phyloP scores from a whole-genome alignment of 495 filamentous ascomycete species.

The Podospora pseudopauciseta region DNA sequence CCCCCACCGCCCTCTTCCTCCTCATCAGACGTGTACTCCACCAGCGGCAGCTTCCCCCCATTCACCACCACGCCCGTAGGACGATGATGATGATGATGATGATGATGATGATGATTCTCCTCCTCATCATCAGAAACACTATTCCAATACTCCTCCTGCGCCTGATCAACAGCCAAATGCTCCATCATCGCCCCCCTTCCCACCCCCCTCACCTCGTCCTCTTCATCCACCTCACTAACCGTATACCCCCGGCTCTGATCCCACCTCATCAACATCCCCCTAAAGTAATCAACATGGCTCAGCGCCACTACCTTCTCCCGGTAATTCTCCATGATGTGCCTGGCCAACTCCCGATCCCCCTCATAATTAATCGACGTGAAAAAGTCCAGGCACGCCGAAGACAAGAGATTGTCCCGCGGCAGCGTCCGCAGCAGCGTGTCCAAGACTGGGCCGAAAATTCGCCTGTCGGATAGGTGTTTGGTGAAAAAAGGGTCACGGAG shows the following conservation, averaged over 20 bases:
- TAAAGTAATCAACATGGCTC: slow-evolving; percentile 84
- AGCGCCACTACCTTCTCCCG: slow-evolving; percentile 76
- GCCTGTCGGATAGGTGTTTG: slow-evolving; percentile 77
- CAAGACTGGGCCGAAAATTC: slow-evolving; percentile 82
- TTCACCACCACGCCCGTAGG: slow-evolving; percentile 2
- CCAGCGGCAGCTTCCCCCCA: slow-evolving; percentile 62
- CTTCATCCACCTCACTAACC: slow-evolving; percentile 54
- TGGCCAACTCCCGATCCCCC: slow-evolving; percentile 74
- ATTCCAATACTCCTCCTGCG: slow-evolving; percentile 94
- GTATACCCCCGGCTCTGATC: slow-evolving; percentile 72
- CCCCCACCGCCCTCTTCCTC: slow-evolving; percentile 54
- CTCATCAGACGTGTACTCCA: slow-evolving; percentile 90
- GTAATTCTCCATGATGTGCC: slow-evolving; percentile 84
- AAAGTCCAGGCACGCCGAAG: slow-evolving; percentile 92
- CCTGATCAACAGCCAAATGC: slow-evolving; percentile 62
- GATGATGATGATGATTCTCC: slow-evolving; percentile 38
- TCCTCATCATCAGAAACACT: slow-evolving; percentile 79
- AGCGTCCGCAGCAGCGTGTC: slow-evolving; percentile 86
- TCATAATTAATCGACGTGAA: slow-evolving; percentile 90
- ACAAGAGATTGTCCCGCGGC: slow-evolving; percentile 92
- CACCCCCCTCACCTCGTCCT: slow-evolving; percentile 55
- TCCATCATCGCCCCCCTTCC: slow-evolving; percentile 67
- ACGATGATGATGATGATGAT: no score
- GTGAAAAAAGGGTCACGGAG: slow-evolving; percentile 92
- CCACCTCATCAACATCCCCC: slow-evolving; percentile 67